Evolutionary conservation across 1,284 basidiomycete species (phyloP).

Genomic region (Rhodotorula glutinis): DNA sequence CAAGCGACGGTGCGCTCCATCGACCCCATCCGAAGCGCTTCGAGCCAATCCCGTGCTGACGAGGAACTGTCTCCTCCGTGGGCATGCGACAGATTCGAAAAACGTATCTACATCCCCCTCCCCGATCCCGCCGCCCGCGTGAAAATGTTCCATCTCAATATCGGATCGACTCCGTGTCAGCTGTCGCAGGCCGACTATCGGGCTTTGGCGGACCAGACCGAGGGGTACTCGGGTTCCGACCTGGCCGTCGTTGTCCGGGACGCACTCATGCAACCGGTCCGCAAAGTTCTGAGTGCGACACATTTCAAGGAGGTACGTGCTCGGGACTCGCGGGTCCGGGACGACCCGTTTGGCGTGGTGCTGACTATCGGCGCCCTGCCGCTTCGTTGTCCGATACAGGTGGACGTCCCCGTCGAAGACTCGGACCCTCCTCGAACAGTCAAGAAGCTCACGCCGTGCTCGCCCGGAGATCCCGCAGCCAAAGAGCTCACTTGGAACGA

Average conservation of each 20-base stretch:
- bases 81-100: conserved; percentile 58
- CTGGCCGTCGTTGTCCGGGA: conserved; percentile 94
- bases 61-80: no score
- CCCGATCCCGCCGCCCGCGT: conserved; percentile 89
- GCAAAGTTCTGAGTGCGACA: conserved; percentile 91
- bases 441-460: conserved; percentile 76
- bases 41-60: no score
- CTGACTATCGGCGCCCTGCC: no score
- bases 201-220: conserved; percentile 75
- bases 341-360: no score
- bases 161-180: conserved; percentile 87
- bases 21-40: not conserved
- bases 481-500: conserved; percentile 92
- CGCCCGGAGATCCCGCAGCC: conserved; percentile 82
- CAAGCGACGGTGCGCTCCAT: conserved; percentile 70
- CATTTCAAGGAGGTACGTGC: conserved; percentile 73
- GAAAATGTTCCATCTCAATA: conserved; percentile 94
- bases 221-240: conserved; percentile 90
- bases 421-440: conserved; percentile 56
- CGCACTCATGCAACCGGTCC: conserved; percentile 96
- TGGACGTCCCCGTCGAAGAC: conserved; percentile 49
- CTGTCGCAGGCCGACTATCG: conserved; percentile 77
- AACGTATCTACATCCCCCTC: conserved; percentile 96
- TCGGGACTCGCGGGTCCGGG: no score
- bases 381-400: conserved; percentile 45